phyloP scores from a whole-genome alignment of 352 stramenopile species.

The Plasmopara halstedii region DNA sequence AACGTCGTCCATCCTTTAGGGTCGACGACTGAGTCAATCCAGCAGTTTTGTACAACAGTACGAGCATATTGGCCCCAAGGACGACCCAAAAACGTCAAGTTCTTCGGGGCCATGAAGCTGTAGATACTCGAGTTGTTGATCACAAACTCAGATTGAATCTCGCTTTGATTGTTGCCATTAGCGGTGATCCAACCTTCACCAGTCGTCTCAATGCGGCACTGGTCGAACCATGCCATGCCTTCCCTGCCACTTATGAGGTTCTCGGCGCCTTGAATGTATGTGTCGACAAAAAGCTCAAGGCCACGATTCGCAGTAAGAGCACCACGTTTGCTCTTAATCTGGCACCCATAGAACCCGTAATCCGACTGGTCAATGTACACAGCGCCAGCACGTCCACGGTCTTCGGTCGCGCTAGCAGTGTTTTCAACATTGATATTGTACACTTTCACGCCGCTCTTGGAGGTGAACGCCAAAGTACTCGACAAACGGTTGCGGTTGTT shows the following conservation, averaged over 20 bases:
- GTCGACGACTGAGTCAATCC: constrained; percentile 5
- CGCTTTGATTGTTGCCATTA: constrained; percentile 2
- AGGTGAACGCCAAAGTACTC: constrained; percentile 10
- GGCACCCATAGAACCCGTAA: constrained; percentile 24
- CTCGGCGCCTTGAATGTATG: constrained; percentile 18
- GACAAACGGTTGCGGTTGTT: constrained; percentile 2
- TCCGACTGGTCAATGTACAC: constrained; percentile 19
- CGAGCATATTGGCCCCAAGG: constrained; percentile 4
- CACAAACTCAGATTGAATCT: neutral
- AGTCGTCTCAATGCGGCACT: constrained; percentile 19
- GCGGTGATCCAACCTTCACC: constrained; percentile 20
- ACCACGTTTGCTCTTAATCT: constrained; percentile 16
- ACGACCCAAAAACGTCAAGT: neutral
- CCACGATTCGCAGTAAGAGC: constrained; percentile 16
- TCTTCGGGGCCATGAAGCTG: neutral
- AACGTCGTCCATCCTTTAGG: constrained; percentile 3
- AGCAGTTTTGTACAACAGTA: constrained; percentile 11
- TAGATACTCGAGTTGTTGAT: neutral
- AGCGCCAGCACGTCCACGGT: constrained; percentile 15
- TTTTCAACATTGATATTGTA: constrained; percentile 19
- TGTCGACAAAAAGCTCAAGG: constrained; percentile 15
- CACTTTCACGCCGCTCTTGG: constrained; percentile 6
- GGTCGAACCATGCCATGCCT: constrained; percentile 18
- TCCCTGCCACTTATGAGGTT: constrained; percentile 21
- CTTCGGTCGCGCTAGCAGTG: constrained; percentile 18